These are phyloP conservation scores for Lachnum nothofagi DNA, from an alignment of 2,329 filamentous ascomycete species.

Conservation along the genomic window DNA sequence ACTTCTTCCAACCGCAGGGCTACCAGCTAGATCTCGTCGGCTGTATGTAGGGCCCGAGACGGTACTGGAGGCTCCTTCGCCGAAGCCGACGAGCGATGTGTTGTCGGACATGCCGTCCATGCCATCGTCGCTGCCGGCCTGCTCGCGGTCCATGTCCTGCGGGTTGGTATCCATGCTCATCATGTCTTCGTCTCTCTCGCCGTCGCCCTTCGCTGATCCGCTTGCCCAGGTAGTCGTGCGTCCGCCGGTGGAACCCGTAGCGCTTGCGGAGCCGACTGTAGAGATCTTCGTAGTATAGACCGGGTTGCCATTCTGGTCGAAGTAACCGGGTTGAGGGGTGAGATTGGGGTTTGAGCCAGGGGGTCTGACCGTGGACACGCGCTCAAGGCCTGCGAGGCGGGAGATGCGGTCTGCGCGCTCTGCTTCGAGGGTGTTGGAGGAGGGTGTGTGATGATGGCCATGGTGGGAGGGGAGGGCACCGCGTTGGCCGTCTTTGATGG, in stretches of 20 bases:
- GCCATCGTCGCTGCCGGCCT: constrained; percentile 44
- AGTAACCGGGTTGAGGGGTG: constrained; percentile 59
- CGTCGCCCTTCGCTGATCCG: constrained; percentile 48
- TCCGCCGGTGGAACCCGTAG: constrained; percentile 71
- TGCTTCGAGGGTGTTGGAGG: constrained; percentile 74
- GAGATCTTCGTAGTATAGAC: constrained; percentile 68
- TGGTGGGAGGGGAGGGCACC: constrained; percentile 65
- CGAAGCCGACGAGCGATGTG: constrained; percentile 83
- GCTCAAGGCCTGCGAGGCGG: constrained; percentile 84
- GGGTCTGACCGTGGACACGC: constrained; percentile 68
- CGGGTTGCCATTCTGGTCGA: constrained; percentile 69
- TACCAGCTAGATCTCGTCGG: constrained; percentile 37
- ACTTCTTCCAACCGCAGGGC: constrained; percentile 34
- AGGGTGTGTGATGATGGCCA: constrained; percentile 54
- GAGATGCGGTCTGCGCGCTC: constrained; percentile 94
- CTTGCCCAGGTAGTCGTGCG: constrained; percentile 59
- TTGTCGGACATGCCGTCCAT: constrained; percentile 72
- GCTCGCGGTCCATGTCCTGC: constrained; percentile 47
- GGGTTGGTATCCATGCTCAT: constrained; percentile 58
- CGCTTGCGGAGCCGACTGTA: constrained; percentile 86
- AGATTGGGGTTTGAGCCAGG: constrained; percentile 25
- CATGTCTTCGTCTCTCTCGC: constrained; percentile 53
- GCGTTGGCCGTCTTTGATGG: constrained; percentile 93
- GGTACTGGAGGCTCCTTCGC: constrained; percentile 82
- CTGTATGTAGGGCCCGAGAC: constrained; percentile 72